These are phyloP conservation scores for Globisporangium okanoganense DNA, from an alignment of 352 stramenopile genomes.

Conservation along the genomic window DNA sequence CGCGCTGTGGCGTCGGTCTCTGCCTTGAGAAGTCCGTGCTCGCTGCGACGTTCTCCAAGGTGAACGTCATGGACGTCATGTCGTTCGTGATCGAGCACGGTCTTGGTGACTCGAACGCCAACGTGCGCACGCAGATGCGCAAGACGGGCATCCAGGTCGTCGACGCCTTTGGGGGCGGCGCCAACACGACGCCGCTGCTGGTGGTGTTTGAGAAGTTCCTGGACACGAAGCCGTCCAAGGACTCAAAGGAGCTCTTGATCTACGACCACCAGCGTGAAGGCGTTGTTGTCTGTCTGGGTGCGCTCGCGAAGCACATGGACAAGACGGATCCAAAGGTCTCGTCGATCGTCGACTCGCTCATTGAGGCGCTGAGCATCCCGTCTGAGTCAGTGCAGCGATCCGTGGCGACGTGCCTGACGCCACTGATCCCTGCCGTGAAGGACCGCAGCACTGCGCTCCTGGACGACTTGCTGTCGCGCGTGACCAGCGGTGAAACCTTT, in stretches of 20 bases:
- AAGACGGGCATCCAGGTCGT: slow-evolving; percentile 83
- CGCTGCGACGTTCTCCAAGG: slow-evolving; percentile 41
- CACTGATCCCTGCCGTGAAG: slow-evolving; percentile 84
- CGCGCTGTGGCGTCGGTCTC: slow-evolving; percentile 68
- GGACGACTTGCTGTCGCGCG: slow-evolving; percentile 62
- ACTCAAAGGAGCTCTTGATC: slow-evolving; percentile 40
- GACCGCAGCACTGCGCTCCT: slow-evolving; percentile 73
- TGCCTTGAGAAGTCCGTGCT: slow-evolving; percentile 71
- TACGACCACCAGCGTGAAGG: slow-evolving; percentile 90
- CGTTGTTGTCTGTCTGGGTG: slow-evolving; percentile 87
- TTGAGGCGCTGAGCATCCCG: slow-evolving; percentile 89
- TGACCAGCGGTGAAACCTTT: slow-evolving; percentile 78
- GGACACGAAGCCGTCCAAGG: slow-evolving; percentile 51
- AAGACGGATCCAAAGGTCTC: slow-evolving; percentile 86
- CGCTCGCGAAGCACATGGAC: slow-evolving; percentile 88
- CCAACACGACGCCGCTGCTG: slow-evolving; percentile 64
- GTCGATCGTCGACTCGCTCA: slow-evolving; percentile 81
- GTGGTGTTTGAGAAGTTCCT: slow-evolving; percentile 75
- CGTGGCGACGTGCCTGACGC: slow-evolving; percentile 87
- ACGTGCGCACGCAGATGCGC: slow-evolving; percentile 79
- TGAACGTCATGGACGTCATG: slow-evolving; percentile 60
- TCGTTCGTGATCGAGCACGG: slow-evolving; percentile 82
- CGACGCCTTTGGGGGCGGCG: slow-evolving; percentile 53
- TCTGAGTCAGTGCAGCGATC: slow-evolving; percentile 92
- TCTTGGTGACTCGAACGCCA: slow-evolving; percentile 61